phyloP scores from a whole-genome alignment of 2,329 filamentous ascomycete genomes.

The Arthrobotrys sphaeroides region DNA sequence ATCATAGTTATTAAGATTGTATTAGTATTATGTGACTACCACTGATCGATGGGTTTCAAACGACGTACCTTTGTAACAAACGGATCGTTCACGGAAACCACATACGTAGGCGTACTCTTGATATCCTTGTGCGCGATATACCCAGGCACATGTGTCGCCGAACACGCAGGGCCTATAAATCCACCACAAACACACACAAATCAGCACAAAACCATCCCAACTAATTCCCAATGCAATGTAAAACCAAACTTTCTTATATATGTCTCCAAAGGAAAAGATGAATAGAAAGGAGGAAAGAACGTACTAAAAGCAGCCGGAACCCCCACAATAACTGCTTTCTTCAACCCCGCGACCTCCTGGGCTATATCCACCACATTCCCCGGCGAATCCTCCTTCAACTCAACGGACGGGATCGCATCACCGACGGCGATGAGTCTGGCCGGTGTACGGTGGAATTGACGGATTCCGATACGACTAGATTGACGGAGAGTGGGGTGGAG shows the following conservation, averaged over 20 bases:
- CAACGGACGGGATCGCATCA: constrained; percentile 79
- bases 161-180: constrained; percentile 55
- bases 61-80: constrained; percentile 56
- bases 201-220: too few species aligned
- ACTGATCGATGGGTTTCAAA: neutral
- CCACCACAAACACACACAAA: too few species aligned
- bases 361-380: constrained; percentile 87
- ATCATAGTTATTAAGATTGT: neutral
- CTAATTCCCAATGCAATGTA: too few species aligned
- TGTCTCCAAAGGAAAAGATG: too few species aligned
- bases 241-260: too few species aligned
- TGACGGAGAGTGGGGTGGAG: constrained; percentile 30
- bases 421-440: constrained; percentile 76
- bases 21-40: constrained; percentile 4
- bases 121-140: constrained; percentile 54
- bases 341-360: constrained; percentile 70
- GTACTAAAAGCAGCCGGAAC: constrained; percentile 56
- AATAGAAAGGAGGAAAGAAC: constrained; percentile 31
- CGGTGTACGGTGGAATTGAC: constrained; percentile 72
- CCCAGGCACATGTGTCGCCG: constrained; percentile 55
- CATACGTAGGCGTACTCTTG: constrained; percentile 51
- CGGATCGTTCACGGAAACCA: constrained; percentile 57
- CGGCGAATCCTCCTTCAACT: constrained; percentile 84
- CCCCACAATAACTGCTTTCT: constrained; percentile 56
- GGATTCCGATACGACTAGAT: constrained; percentile 24